These are phyloP conservation scores for Tuber magnatum DNA, from an alignment of 495 filamentous ascomycete species.

Conservation along the genomic window DNA sequence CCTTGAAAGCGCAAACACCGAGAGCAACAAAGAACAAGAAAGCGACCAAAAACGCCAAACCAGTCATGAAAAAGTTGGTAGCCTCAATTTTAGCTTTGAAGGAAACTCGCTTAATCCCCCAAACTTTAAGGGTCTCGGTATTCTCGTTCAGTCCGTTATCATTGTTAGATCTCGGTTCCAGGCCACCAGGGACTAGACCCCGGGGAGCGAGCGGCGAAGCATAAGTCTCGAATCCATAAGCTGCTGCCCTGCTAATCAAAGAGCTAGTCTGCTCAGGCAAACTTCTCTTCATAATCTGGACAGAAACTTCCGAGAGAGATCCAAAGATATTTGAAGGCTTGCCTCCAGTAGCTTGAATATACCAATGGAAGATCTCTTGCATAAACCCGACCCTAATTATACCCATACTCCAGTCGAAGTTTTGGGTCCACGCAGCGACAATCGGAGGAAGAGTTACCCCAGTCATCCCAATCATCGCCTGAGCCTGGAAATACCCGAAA, in stretches of 20 bases:
- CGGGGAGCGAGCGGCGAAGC: conserved; percentile 9
- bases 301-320: conserved; percentile 65
- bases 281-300: conserved; percentile 73
- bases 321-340: conserved; percentile 74
- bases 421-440: conserved; percentile 90
- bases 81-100: conserved; percentile 78
- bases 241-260: conserved; percentile 26
- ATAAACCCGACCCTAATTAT: conserved; percentile 85
- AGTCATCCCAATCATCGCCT: conserved; percentile 89
- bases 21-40: conserved; percentile 67
- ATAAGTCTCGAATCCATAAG: conserved; percentile 33
- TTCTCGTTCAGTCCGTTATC: conserved; percentile 35
- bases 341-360: conserved; percentile 88
- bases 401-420: conserved; percentile 98
- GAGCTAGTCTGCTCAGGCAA: conserved; percentile 37
- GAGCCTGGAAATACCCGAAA: conserved; percentile 91
- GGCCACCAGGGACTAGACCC: background rate
- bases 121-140: conserved; percentile 59
- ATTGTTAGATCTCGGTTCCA: conserved; percentile 48
- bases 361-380: conserved; percentile 87
- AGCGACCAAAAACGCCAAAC: conserved; percentile 79
- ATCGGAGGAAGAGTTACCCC: conserved; percentile 81
- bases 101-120: conserved; percentile 81
- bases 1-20: conserved; percentile 72
- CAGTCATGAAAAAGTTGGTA: conserved; percentile 92